A percentile compares a stretch with the other conserved stretches of the same genome.
Conservation (phyloP, 2,329 filamentous ascomycete species). For the Aspergillus neoniger region DNA sequence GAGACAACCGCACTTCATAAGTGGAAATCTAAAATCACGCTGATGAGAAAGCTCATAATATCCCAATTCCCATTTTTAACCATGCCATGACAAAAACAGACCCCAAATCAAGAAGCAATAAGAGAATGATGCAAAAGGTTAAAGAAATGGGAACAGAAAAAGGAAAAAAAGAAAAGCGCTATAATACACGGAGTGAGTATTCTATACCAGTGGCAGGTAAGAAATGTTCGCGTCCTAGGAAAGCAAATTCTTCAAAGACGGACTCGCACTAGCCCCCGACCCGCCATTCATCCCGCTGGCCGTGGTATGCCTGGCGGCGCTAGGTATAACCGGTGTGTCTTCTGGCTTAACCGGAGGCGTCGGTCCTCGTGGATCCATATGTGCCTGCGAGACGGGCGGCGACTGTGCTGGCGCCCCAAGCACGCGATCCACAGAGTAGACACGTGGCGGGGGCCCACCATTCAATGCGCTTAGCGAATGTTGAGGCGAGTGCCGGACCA, state of each 20-base stretch:
- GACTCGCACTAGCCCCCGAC: slow-evolving; percentile 72
- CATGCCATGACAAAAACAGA: slow-evolving; percentile 14
- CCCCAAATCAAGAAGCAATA: slow-evolving; percentile 4
- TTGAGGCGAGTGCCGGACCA: slow-evolving; percentile 41
- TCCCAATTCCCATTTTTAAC: slow-evolving; percentile 17
- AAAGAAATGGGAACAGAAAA: not conserved
- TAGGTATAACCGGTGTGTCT: slow-evolving; percentile 30
- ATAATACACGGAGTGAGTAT: slow-evolving; percentile 20
- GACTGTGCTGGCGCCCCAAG: slow-evolving; percentile 38
- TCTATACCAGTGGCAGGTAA: slow-evolving; percentile 2
- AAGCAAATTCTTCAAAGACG: slow-evolving; percentile 72
- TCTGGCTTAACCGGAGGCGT: slow-evolving; percentile 35
- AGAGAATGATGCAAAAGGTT: slow-evolving; percentile 1
- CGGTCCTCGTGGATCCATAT: slow-evolving; percentile 37
- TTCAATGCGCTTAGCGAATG: slow-evolving; percentile 39
- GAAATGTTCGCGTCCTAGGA: slow-evolving; percentile 48
- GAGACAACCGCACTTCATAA: not conserved
- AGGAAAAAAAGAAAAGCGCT: slow-evolving; percentile 8
- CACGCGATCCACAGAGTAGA: slow-evolving; percentile 42
- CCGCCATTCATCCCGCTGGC: slow-evolving; percentile 32
- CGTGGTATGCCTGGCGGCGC: slow-evolving; percentile 29
- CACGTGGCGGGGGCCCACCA: slow-evolving; percentile 38
- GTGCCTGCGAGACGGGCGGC: slow-evolving; percentile 38
- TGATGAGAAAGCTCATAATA: slow-evolving; percentile 11
- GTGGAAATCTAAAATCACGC: slow-evolving; percentile 16